These are phyloP conservation scores for Avena insularis DNA, from an alignment of 176 grass and related monocot species.

Conservation along the genomic window DNA sequence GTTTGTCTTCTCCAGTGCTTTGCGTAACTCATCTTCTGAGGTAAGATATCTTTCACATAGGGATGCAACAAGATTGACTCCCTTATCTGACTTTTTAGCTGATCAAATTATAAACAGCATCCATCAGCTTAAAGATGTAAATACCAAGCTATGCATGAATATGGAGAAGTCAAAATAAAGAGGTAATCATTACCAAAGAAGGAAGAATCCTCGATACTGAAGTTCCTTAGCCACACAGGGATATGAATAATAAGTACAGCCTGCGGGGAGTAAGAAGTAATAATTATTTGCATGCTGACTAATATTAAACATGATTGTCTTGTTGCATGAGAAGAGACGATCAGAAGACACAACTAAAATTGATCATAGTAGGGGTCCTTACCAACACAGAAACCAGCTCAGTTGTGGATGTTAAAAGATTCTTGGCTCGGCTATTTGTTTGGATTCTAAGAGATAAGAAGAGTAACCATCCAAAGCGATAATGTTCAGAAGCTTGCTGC, in stretches of 20 bases:
- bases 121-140: constrained; percentile 24
- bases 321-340: constrained; percentile 31
- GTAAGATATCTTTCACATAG: constrained; percentile 87
- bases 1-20: constrained; percentile 75
- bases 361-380: constrained; percentile 19
- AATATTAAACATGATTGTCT: constrained; percentile 29
- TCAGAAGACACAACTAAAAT: not conserved
- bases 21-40: constrained; percentile 90
- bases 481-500: constrained; percentile 66
- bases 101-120: constrained; percentile 41
- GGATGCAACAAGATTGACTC: constrained; percentile 81
- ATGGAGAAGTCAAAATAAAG: constrained; percentile 36
- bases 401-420: constrained; percentile 95
- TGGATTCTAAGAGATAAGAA: constrained; percentile 85
- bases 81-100: constrained; percentile 91
- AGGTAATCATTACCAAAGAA: constrained; percentile 63
- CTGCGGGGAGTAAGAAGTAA: constrained; percentile 53
- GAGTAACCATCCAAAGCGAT: constrained; percentile 92
- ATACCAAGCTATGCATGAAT: not conserved
- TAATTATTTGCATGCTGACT: constrained; percentile 22
- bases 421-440: constrained; percentile 76
- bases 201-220: constrained; percentile 64
- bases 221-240: constrained; percentile 74
- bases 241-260: constrained; percentile 85
- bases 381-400: constrained; percentile 83